Evolutionary conservation across 495 filamentous ascomycete species (phyloP), one percentile per base, ranked within the genome.

Genomic region (Astrocystis sublimbata): DNA sequence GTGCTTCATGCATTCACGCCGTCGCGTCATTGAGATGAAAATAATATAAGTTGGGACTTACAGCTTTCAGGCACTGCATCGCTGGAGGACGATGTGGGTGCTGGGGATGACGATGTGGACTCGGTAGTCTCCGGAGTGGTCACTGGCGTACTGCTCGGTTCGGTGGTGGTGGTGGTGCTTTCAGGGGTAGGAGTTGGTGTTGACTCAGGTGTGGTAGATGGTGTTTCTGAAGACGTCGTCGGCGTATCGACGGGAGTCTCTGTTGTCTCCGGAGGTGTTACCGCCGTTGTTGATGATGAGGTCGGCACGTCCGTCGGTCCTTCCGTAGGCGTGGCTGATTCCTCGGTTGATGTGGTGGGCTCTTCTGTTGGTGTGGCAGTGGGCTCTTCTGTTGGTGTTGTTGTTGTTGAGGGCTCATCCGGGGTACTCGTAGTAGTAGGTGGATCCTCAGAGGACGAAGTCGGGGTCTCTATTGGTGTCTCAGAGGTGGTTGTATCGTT

Each of bases 401-500:
- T n/a, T 21, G 46, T 42, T 19, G 45, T 31, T n/a, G 58, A 60
- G 7, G 54, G 42, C 42, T 17, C 17, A 13, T 57, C 46, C 6
- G 54, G 36, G 17, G 42, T 51, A 42, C 17, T 59, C n/a, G 52
- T 26, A 24, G 58, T 24, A 50, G 55, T 15, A 30, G 56, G 53
- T 17, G 51, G 59, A 24, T 60, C 65, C n/a, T n/a, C n/a, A n/a
- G n/a, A n/a, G 23, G 55, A 69, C 51, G 61, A 46, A 36, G 63
- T 19, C 13, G 43, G 40, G 21, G 62, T 9, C 49, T 62, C 68
- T 23, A 60, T 19, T 9, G 43, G 40, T n/a, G 62, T 9, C 49
- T 62, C 68, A 19, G 71, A 56, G 19, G 66, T 59, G 6, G 61
- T 36, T 24, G 62, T 62, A 23, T 73, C 69, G 28, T 72, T 73